Conservation (phyloP, 345 rosid species). For the Gynandropsis gynandra region DNA sequence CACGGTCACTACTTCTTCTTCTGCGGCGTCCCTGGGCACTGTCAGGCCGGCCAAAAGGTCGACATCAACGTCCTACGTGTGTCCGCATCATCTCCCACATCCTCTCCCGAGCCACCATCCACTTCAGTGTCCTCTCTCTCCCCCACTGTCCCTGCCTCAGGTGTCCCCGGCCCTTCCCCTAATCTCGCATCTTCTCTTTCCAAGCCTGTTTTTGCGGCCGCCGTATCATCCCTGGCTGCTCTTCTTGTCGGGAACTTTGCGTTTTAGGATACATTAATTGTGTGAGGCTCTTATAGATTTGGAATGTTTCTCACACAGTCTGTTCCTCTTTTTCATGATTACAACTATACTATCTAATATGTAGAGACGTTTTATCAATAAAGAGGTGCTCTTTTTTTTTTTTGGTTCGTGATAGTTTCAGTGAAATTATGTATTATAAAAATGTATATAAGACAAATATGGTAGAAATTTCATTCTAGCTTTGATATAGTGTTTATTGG, state of each 20-base stretch:
- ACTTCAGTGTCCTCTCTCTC: conserved; percentile 23
- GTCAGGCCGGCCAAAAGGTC: conserved; percentile 81
- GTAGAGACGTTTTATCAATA: conserved; percentile 7
- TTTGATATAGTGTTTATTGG: too few relatives aligned
- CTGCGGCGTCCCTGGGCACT: conserved; percentile 92
- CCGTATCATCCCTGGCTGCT: conserved; percentile 15
- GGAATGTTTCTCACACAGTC: conserved; percentile 13
- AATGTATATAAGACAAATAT: too few relatives aligned
- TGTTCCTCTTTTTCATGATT: conserved; percentile 3
- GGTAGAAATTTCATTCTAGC: too few relatives aligned
- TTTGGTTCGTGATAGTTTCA: too few relatives aligned
- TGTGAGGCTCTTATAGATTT: too few relatives aligned
- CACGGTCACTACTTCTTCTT: conserved; percentile 84
- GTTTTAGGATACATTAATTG: conserved; percentile 20
- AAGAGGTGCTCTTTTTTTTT: too few relatives aligned
- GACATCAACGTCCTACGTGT: conserved; percentile 63
- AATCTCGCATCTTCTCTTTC: conserved; percentile 30
- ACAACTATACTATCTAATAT: conserved; percentile 1
- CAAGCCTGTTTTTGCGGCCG: neutral
- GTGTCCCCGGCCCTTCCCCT: conserved; percentile 41
- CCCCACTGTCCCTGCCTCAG: conserved; percentile 38
- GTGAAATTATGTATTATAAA: too few relatives aligned
- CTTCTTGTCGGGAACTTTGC: conserved; percentile 5
- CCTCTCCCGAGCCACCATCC: conserved; percentile 35
- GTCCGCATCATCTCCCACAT: conserved; percentile 25